Conservation (phyloP, 768 basidiomycete species). For the Royoungia palumana region DNA sequence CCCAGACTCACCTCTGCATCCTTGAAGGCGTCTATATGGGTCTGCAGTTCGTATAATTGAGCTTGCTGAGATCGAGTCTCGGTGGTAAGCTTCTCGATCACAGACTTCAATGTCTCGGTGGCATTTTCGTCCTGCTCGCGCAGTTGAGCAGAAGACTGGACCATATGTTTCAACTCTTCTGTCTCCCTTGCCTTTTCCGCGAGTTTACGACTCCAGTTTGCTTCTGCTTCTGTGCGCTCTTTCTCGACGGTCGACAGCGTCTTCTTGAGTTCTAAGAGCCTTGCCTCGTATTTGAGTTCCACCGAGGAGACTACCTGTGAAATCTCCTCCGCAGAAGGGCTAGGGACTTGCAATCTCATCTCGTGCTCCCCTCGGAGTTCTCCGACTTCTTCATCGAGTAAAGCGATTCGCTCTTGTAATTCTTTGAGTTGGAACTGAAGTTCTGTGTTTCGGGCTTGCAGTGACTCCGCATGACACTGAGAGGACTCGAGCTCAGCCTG, state of each 20-base stretch:
- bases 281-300: constrained; percentile 74
- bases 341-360: constrained; percentile 39
- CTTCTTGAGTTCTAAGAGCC: constrained; percentile 66
- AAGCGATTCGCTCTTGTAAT: constrained; percentile 61
- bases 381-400: constrained; percentile 68
- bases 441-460: constrained; percentile 79
- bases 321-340: constrained; percentile 57
- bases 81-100: constrained; percentile 51
- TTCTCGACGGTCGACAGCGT: constrained; percentile 65
- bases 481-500: constrained; percentile 90
- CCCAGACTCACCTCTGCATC: constrained; percentile 59
- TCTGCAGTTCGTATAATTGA: constrained; percentile 54
- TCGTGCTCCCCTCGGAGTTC: constrained; percentile 64
- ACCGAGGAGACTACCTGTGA: constrained; percentile 70
- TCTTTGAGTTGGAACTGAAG: constrained; percentile 85
- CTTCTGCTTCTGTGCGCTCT: constrained; percentile 84
- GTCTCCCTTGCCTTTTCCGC: constrained; percentile 73
- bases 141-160: constrained; percentile 57
- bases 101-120: constrained; percentile 47
- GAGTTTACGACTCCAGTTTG: constrained; percentile 85
- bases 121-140: constrained; percentile 57
- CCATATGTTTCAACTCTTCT: constrained; percentile 60
- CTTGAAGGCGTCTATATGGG: constrained; percentile 44
- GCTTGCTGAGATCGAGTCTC: constrained; percentile 47
- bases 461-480: constrained; percentile 66